These are phyloP conservation scores for Neoarthrinium moseri DNA, from an alignment of 2,329 filamentous ascomycete species.

Conservation along the genomic window DNA sequence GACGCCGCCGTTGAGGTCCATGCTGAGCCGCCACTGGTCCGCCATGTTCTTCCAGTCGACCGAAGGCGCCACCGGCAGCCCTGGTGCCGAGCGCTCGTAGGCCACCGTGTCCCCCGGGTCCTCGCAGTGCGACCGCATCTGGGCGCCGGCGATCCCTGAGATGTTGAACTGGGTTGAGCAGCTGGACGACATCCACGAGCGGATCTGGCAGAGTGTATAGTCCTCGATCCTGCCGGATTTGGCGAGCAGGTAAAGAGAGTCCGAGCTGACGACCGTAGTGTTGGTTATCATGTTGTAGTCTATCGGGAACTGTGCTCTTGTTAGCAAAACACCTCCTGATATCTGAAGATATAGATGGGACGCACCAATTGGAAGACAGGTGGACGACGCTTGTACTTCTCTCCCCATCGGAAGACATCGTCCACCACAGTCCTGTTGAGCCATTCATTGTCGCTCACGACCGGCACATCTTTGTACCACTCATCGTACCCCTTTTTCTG, in stretches of 20 bases:
- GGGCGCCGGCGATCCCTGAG: slow-evolving; percentile 56
- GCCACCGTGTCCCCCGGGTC: slow-evolving; percentile 50
- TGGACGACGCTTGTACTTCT: slow-evolving; percentile 46
- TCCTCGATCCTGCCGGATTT: slow-evolving; percentile 40
- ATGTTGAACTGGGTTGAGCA: slow-evolving; percentile 65
- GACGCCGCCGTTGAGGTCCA: slow-evolving; percentile 56
- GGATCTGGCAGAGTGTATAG: slow-evolving; percentile 68
- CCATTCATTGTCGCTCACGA: slow-evolving; percentile 32
- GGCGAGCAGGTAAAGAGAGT: slow-evolving; percentile 66
- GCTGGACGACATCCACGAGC: slow-evolving; percentile 59
- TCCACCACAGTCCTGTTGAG: slow-evolving; percentile 62
- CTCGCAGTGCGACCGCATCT: slow-evolving; percentile 61
- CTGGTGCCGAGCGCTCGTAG: slow-evolving; percentile 46
- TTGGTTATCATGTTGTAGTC: slow-evolving; percentile 68
- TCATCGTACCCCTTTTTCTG: slow-evolving; percentile 31
- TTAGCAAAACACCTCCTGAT: no score
- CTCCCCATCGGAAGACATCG: slow-evolving; percentile 68
- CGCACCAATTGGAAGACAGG: slow-evolving; percentile 50
- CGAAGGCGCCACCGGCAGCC: slow-evolving; percentile 30
- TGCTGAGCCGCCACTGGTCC: slow-evolving; percentile 50
- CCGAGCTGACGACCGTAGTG: slow-evolving; percentile 36
- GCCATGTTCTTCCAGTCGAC: slow-evolving; percentile 56
- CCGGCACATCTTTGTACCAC: slow-evolving; percentile 40
- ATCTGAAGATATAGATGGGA: slow-evolving; percentile 38
- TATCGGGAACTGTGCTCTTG: slow-evolving; percentile 45